Percentiles rank a stretch among this genome's conserved stretches.
Evolutionary conservation across 83 land plant species (phyloP).

Genomic region (Larix sibirica): DNA sequence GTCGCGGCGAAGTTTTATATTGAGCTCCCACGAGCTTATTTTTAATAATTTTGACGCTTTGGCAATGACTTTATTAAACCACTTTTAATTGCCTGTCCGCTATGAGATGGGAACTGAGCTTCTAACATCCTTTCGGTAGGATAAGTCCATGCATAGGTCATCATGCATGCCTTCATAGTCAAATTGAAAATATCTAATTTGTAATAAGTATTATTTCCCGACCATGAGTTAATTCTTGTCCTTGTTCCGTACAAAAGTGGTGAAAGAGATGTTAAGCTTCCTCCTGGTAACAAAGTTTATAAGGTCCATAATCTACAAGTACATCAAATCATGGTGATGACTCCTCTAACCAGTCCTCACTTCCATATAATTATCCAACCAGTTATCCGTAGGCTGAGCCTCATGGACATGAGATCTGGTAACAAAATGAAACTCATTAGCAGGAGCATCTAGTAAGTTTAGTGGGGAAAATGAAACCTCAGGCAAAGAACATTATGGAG

Average conservation of each 20-base stretch:
- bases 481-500: not conserved
- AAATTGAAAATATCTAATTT: constrained; percentile 12
- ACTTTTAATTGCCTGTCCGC: no score
- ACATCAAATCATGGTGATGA: constrained; percentile 94
- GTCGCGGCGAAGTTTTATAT: no score
- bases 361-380: constrained; percentile 12
- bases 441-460: not conserved
- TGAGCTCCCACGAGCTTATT: no score
- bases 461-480: not conserved
- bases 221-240: not conserved
- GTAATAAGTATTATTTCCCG: not conserved
- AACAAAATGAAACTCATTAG: not conserved
- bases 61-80: no score
- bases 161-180: constrained; percentile 15
- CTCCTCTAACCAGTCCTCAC: constrained; percentile 33
- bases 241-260: constrained; percentile 16
- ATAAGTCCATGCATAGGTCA: not conserved
- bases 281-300: constrained; percentile 26
- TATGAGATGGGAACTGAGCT: no score
- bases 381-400: constrained; percentile 10
- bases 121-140: no score
- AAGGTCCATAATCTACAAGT: constrained; percentile 73
- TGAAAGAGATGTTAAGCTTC: constrained; percentile 20
- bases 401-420: not conserved
- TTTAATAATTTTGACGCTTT: no score